These are phyloP conservation scores for Rhodamnia argentea DNA, from an alignment of 345 rosid genomes.

Conservation along the genomic window DNA sequence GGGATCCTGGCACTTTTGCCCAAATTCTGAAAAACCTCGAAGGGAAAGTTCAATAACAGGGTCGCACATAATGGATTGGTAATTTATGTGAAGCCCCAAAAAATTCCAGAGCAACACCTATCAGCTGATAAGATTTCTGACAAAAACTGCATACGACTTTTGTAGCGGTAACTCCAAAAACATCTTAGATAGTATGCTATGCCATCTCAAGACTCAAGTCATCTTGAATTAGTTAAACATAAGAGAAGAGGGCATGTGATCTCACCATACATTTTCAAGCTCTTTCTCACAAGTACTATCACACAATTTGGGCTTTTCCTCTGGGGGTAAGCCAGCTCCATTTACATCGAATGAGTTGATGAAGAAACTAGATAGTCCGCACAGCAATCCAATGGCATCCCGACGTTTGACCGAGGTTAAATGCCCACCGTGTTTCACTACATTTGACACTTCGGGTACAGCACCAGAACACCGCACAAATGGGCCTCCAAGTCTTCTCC, in stretches of 20 bases:
- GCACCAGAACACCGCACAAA: slow-evolving; percentile 3
- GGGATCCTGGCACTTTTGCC: not conserved
- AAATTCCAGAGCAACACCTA: not conserved
- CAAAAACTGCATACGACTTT: not conserved
- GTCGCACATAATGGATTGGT: not conserved
- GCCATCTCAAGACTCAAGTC: not conserved
- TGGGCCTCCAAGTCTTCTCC: not conserved
- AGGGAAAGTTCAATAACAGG: not conserved
- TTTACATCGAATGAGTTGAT: slow-evolving; percentile 20
- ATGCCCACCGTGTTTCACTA: not conserved
- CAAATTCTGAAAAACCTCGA: not conserved
- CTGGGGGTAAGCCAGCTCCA: slow-evolving; percentile 89
- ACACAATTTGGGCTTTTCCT: slow-evolving; percentile 65
- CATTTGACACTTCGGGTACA: slow-evolving; percentile 3
- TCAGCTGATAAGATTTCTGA: not conserved
- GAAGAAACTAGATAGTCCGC: slow-evolving; percentile 39
- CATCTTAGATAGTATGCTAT: not conserved
- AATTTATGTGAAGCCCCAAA: not conserved
- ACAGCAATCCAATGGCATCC: slow-evolving; percentile 40
- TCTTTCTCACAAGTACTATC: slow-evolving; percentile 73
- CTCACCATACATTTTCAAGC: slow-evolving; percentile 99
- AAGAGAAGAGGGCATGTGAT: slow-evolving; percentile 23
- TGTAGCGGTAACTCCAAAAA: not conserved
- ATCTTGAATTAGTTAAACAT: not conserved
- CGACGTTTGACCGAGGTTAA: slow-evolving; percentile 28